Base-by-base conservation (phyloP, 345 rosid genomes). In the Limnanthes douglasii region DNA sequence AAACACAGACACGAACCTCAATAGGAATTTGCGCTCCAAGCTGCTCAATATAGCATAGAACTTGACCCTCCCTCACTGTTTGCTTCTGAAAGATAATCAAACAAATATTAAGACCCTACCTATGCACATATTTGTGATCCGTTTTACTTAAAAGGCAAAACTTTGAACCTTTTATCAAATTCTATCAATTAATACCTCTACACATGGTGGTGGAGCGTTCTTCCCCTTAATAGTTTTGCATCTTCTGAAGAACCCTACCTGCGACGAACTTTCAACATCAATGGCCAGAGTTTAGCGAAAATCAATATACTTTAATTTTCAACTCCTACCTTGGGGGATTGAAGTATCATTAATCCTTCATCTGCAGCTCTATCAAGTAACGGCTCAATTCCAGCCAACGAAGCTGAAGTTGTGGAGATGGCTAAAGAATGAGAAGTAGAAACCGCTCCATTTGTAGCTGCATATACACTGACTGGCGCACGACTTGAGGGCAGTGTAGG, bases 191-290 rank as follows among this genome's bases (percentile, higher is more conserved):
- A 4, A 2, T 75, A 83, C 97, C 97, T 79, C 84, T 64, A 69
- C 66, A 65, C 97, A 83, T n/a, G 75, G 46, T n/a, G 93, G 72
- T n/a, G 90, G 84, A 34, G 65, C 56, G 18, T 74, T 75, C 64
- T 71, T 73, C 25, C 86, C 90, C 55, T 88, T 88, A 35, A 69
- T 69, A 44, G 77, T 79, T 48, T 75, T 75, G 31, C 78, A 76
- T 72, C 90, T 72, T 43, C 76, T 62, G 58, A 88, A 88, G 42
- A 49, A 56, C 5, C 95, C 95, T 47, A 83, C 93, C 97, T 88
- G 69, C 62, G n/a, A n/a, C n/a, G n/a, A n/a, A n/a, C n/a, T n/a
- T n/a, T n/a, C n/a, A n/a, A n/a, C n/a, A n/a, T 61, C 31, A 64
- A 59, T n/a, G 11, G 11, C 34, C 15, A 3, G 24, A 41, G 20